Conservation (phyloP, 1,139 yeast genomes). For the Debaryomyces singareniensis region DNA sequence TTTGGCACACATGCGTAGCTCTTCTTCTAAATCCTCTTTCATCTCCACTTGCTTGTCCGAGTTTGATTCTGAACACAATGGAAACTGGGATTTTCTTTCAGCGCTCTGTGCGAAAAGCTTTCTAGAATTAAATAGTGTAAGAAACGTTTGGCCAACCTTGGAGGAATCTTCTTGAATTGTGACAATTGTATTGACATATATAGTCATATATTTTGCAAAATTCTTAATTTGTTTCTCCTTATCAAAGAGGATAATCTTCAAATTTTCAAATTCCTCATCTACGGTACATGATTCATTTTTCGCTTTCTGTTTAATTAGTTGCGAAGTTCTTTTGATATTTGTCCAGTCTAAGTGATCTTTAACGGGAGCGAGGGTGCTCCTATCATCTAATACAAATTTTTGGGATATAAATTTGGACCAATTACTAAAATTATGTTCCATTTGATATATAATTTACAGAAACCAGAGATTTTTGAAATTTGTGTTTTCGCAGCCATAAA, state of each 20-base stretch:
- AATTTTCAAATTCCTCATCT: conserved; percentile 34
- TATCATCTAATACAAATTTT: no score
- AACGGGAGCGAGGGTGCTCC: no score
- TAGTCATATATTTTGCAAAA: conserved; percentile 15
- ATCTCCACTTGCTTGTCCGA: neutral
- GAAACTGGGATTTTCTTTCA: no score
- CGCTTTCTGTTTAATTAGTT: conserved; percentile 23
- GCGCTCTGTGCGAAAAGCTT: conserved; percentile 10
- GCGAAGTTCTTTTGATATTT: conserved; percentile 23
- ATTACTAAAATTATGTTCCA: no score
- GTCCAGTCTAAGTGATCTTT: conserved; percentile 20
- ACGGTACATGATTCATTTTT: conserved; percentile 23
- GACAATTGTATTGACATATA: conserved; percentile 8
- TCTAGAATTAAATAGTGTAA: conserved; percentile 23
- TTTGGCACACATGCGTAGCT: conserved; percentile 11
- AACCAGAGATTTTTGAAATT: no score
- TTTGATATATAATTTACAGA: no score
- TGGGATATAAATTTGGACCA: no score
- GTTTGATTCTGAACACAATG: no score
- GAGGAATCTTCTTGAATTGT: conserved; percentile 13
- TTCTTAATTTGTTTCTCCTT: conserved; percentile 12
- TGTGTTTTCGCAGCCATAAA: no score
- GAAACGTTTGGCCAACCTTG: conserved; percentile 13
- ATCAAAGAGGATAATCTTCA: conserved; percentile 14
- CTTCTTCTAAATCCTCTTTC: conserved; percentile 6